Evolutionary conservation across 2,329 filamentous ascomycete species (phyloP), one percentile per base, ranked within the genome.

Genomic region (Raffaelea deltoideospora): DNA sequence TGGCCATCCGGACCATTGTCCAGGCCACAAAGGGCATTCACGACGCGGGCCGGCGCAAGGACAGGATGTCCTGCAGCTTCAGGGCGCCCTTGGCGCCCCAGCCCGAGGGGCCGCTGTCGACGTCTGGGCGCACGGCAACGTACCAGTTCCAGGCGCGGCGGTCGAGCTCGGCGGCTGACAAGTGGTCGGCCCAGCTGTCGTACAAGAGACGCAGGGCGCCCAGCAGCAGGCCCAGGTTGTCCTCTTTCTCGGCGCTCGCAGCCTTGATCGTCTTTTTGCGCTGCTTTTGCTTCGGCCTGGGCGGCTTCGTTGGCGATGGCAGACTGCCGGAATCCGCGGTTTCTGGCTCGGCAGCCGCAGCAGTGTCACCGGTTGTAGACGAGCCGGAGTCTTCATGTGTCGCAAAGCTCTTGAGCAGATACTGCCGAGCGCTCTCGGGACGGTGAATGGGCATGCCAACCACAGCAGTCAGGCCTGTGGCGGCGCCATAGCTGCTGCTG

Each of bases 141-240:
- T 93, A 93, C 85, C 85, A 93, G 10, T 61, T 61, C 82, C 84
- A 92, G 15, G 83, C 81, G 41, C 76, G 69, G 42, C 67, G 66
- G 51, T 93, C 82, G 36, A 93, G 60, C 48, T 93, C 82, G 14
- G 69, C 63, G 4, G 59, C 57, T 20, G 57, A 64, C 24, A 92
- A 53, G 22, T 72, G 65, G n/a, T 61, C 57, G 1, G 67, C 65
- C 86, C 85, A 93, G 42, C 82, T 88, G 33, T 67, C 63, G 48
- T 75, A 86, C 1, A 92, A 53, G 17, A 84, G 52, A 42, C 86
- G 70, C 39, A 93, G 59, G 0, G 81, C 76, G 4, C 72, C 77
- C 0, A 93, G 61, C 3, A 92, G 54, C 38, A 78, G 58, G 0
- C 72, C 73, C 1, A 90, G 58, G 47, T 85, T 86, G 38, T 69